Percentiles rank a stretch among this genome's conserved stretches.
phyloP scores from a whole-genome alignment of 1,284 basidiomycete species.

The Ustilago tritici region DNA sequence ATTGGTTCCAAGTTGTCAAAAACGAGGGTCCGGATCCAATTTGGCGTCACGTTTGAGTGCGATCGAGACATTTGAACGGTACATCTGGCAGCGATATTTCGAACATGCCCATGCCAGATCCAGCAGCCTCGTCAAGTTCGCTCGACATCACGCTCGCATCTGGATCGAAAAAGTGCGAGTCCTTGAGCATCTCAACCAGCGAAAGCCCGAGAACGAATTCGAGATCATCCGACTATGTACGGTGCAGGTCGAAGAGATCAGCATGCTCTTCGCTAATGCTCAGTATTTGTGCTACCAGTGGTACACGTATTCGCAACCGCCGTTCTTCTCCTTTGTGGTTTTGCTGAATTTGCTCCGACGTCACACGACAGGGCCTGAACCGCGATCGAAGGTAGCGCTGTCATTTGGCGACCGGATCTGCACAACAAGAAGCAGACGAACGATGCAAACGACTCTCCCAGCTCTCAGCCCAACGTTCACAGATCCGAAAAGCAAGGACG shows the following conservation, averaged over 20 bases:
- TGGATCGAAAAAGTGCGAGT: conserved; percentile 14
- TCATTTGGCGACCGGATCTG: conserved; percentile 24
- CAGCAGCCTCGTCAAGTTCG: conserved; percentile 8
- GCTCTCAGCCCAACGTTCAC: conserved; percentile 6
- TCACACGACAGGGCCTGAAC: conserved; percentile 17
- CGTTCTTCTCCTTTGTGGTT: conserved; percentile 24
- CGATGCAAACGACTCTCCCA: not conserved
- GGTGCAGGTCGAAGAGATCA: conserved; percentile 11
- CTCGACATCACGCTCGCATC: conserved; percentile 17
- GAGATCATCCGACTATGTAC: conserved; percentile 12
- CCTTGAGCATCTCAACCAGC: conserved; percentile 22
- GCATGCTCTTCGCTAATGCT: conserved; percentile 2
- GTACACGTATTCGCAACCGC: conserved; percentile 22
- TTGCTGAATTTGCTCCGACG: conserved; percentile 21
- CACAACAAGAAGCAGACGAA: not conserved
- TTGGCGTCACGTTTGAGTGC: conserved; percentile 7
- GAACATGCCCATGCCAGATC: conserved; percentile 9
- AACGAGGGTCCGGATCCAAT: not conserved
- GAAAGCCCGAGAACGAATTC: conserved; percentile 13
- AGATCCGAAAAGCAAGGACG: not conserved
- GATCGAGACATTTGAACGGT: conserved; percentile 9
- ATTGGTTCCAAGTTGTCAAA: conserved; percentile 17
- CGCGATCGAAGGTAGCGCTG: conserved; percentile 10
- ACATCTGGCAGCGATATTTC: conserved; percentile 20
- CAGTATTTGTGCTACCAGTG: conserved; percentile 16